Percentiles rank a stretch among this genome's conserved stretches.
These are phyloP conservation scores for Abrus pulchellus DNA, from an alignment of 306 rosid species.

Conservation along the genomic window DNA sequence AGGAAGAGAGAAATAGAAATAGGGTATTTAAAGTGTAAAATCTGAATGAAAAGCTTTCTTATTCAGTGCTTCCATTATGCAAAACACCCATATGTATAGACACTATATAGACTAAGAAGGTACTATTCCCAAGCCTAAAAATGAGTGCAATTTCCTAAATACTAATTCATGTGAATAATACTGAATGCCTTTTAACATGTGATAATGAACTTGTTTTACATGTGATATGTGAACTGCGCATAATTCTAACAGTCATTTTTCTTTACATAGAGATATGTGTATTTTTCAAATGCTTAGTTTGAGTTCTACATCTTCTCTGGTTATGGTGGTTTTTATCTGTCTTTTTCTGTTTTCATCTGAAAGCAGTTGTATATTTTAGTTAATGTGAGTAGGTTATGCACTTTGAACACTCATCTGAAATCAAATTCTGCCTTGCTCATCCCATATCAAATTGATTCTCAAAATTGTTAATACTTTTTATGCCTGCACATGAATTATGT, in stretches of 20 bases:
- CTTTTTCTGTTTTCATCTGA: neutral
- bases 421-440: neutral
- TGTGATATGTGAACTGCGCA: no score
- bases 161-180: no score
- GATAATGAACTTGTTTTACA: no score
- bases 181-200: no score
- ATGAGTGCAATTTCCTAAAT: no score
- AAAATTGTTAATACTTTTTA: neutral
- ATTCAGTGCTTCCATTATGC: no score
- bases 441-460: slow-evolving; percentile 23
- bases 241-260: neutral
- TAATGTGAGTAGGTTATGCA: neutral
- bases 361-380: neutral
- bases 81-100: no score
- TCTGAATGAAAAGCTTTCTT: no score
- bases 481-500: slow-evolving; percentile 2
- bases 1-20: no score
- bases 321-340: neutral
- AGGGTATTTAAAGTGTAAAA: no score
- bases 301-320: neutral
- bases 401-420: neutral
- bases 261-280: neutral
- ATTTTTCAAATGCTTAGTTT: neutral
- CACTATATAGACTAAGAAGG: no score
- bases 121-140: no score